Evolutionary conservation across 176 grass and related monocot species (phyloP).

Genomic region (Stipa capillata): DNA sequence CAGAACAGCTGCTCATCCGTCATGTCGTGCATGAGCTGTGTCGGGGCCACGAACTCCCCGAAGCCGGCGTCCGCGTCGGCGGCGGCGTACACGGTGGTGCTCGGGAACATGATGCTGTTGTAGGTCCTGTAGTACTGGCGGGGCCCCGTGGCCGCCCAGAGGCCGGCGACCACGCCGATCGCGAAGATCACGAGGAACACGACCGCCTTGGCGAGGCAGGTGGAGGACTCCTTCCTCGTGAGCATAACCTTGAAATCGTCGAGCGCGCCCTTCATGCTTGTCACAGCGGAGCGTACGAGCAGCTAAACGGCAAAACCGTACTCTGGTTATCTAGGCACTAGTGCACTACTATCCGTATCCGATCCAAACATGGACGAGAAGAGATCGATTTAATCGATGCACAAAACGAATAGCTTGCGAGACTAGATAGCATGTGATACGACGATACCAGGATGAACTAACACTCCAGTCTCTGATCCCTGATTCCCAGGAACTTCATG

Average conservation of each 20-base stretch:
- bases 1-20: slow-evolving; percentile 78
- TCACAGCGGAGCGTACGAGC: neutral
- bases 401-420: slow-evolving; percentile 5
- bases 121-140: neutral
- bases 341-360: no score
- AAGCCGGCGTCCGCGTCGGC: neutral
- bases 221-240: slow-evolving; percentile 40
- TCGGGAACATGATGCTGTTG: slow-evolving; percentile 20
- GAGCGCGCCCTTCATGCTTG: slow-evolving; percentile 32
- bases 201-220: slow-evolving; percentile 41
- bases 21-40: slow-evolving; percentile 68
- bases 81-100: slow-evolving; percentile 1
- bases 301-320: neutral
- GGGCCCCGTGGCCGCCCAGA: slow-evolving; percentile 38
- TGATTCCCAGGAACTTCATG: slow-evolving; percentile 30
- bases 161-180: slow-evolving; percentile 46
- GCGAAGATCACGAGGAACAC: slow-evolving; percentile 60
- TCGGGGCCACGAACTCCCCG: slow-evolving; percentile 55
- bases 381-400: slow-evolving; percentile 17
- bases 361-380: neutral
- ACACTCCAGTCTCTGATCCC: slow-evolving; percentile 25
- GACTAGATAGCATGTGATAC: slow-evolving; percentile 21
- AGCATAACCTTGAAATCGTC: slow-evolving; percentile 31
- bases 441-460: slow-evolving; percentile 25
- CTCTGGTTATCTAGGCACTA: no score